Conservation (phyloP, 441 rosid genomes). For the Daphne laureola region DNA sequence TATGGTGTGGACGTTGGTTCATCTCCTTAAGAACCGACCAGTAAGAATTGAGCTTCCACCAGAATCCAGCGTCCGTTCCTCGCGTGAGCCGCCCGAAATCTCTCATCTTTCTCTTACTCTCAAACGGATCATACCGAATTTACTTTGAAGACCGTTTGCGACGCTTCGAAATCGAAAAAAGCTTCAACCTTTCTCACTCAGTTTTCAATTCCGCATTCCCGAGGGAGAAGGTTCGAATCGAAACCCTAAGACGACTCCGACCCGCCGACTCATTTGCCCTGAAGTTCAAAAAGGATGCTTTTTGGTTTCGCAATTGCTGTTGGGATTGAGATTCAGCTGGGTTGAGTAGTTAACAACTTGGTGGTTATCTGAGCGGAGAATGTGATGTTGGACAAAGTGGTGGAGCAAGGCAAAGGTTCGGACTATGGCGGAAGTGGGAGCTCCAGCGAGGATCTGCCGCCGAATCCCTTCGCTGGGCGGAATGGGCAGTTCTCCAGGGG, state of each 20-base stretch:
- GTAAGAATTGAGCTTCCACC: constrained; percentile 11
- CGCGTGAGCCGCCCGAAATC: constrained; percentile 14
- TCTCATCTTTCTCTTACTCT: constrained; percentile 1
- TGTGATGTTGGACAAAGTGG: constrained; percentile 45
- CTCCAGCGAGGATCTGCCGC: constrained; percentile 60
- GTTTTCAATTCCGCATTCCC: background rate
- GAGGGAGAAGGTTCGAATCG: too few species aligned
- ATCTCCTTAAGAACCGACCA: constrained; percentile 7
- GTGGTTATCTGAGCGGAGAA: constrained; percentile 7
- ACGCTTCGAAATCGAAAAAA: too few species aligned
- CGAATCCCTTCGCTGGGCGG: constrained; percentile 38
- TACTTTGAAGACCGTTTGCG: constrained; percentile 1
- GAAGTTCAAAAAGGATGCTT: background rate
- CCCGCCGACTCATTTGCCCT: background rate
- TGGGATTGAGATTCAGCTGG: too few species aligned
- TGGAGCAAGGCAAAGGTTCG: constrained; percentile 48
- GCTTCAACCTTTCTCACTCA: background rate
- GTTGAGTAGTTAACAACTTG: background rate
- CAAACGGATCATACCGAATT: constrained; percentile 9
- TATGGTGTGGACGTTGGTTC: background rate
- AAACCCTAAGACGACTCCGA: constrained; percentile 8
- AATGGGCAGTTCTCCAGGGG: constrained; percentile 22
- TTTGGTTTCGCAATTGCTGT: constrained; percentile 1
- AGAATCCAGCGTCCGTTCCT: background rate
- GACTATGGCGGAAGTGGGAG: constrained; percentile 39